A percentile compares a stretch with the other conserved stretches of the same genome.
phyloP scores from a whole-genome alignment of 2,329 filamentous ascomycete genomes.

The Rhynchosporium secalis region DNA sequence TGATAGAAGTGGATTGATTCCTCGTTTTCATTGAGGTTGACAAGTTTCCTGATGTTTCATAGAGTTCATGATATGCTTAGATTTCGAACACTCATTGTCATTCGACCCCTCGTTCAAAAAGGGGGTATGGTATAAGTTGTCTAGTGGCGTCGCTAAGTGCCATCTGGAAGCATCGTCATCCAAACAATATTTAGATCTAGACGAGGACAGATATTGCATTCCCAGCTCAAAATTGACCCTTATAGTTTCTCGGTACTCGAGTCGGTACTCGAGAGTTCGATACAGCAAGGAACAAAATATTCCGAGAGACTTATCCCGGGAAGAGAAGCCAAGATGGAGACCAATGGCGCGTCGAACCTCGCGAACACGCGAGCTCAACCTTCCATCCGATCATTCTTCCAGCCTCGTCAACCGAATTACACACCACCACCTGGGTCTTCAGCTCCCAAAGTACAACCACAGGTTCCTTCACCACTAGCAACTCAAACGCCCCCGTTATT shows the following conservation, averaged over 20 bases:
- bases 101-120: slow-evolving; percentile 1
- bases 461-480: neutral
- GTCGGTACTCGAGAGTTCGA: neutral
- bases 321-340: slow-evolving; percentile 24
- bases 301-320: neutral
- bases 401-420: slow-evolving; percentile 49
- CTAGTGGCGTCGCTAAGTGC: slow-evolving; percentile 2
- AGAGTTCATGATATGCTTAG: too few species aligned
- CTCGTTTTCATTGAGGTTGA: too few species aligned
- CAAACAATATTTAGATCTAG: slow-evolving; percentile 8
- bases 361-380: slow-evolving; percentile 43
- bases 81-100: too few species aligned
- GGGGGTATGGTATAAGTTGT: slow-evolving; percentile 4
- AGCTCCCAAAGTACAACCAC: slow-evolving; percentile 5
- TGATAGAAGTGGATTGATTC: too few species aligned
- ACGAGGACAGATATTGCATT: slow-evolving; percentile 15
- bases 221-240: neutral
- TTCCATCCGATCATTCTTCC: slow-evolving; percentile 65
- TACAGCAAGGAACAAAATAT: neutral
- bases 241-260: neutral
- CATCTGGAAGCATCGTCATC: slow-evolving; percentile 10
- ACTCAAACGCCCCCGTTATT: neutral
- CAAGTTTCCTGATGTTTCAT: too few species aligned
- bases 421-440: slow-evolving; percentile 42
- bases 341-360: slow-evolving; percentile 16